These are phyloP conservation scores for Penicillium daleae DNA, from an alignment of 495 filamentous ascomycete species.

Conservation along the genomic window DNA sequence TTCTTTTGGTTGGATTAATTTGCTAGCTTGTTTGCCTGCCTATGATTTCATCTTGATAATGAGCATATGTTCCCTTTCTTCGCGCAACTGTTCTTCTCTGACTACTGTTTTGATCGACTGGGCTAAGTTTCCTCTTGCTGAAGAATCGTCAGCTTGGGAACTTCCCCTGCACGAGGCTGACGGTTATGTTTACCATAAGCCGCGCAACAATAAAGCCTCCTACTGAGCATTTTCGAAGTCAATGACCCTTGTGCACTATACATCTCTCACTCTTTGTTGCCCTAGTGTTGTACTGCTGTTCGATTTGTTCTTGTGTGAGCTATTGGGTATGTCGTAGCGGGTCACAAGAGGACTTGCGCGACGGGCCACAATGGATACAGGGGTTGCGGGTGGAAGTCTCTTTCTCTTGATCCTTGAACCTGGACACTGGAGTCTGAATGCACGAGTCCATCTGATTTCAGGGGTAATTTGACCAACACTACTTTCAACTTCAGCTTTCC, in stretches of 20 bases:
- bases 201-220: not conserved
- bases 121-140: not conserved
- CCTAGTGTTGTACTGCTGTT: slow-evolving; percentile 2
- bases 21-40: not conserved
- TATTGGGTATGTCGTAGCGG: not conserved
- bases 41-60: slow-evolving; percentile 4
- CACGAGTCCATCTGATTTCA: not conserved
- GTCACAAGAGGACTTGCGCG: not conserved
- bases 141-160: not conserved
- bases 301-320: not conserved
- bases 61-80: not conserved
- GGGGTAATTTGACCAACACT: not conserved
- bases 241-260: not conserved
- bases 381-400: not conserved
- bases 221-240: not conserved
- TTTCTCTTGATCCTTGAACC: not conserved
- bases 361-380: not conserved
- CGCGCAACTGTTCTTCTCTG: not conserved
- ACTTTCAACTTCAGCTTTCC: not conserved
- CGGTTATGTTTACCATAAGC: not conserved
- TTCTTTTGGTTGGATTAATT: not conserved
- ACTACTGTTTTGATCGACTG: not conserved
- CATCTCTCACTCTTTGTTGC: not conserved
- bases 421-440: not conserved
- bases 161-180: slow-evolving; percentile 4